phyloP scores from a whole-genome alignment of 192 early-diverging fungal genomes.

The Backusella circina region DNA sequence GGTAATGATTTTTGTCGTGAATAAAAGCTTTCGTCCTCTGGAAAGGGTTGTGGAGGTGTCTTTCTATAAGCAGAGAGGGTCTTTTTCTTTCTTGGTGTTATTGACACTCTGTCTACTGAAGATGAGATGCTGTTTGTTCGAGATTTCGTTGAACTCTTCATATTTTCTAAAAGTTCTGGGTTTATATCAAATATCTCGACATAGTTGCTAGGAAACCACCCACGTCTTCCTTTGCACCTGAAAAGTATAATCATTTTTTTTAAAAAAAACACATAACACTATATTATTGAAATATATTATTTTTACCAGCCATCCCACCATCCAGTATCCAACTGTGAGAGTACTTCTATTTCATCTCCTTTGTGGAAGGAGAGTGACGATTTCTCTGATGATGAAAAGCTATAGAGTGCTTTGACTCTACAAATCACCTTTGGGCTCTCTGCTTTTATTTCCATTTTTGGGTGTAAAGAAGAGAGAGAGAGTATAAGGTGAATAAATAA shows the following conservation, averaged over 20 bases:
- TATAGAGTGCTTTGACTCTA: constrained; percentile 74
- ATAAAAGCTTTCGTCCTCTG: not conserved
- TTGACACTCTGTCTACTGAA: not conserved
- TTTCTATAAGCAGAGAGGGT: constrained; percentile 3
- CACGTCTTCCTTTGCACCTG: constrained; percentile 65
- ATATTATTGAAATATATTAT: not conserved
- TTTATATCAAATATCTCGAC: constrained; percentile 51
- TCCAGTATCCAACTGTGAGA: constrained; percentile 86
- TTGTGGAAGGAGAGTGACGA: constrained; percentile 78
- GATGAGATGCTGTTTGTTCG: constrained; percentile 4
- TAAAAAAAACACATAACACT: not conserved
- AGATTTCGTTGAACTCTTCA: not conserved
- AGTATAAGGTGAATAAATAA: not conserved
- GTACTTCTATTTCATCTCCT: constrained; percentile 87
- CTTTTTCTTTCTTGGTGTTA: not conserved
- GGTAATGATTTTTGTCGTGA: constrained; percentile 10
- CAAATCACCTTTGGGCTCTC: constrained; percentile 29
- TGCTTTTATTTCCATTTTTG: not conserved
- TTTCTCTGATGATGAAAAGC: constrained; percentile 76
- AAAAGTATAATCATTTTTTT: not conserved
- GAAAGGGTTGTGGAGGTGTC: not conserved
- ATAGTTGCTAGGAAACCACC: constrained; percentile 93
- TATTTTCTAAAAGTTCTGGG: not conserved
- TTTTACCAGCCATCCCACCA: constrained; percentile 92
- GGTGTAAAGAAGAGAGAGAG: not conserved